phyloP scores from a whole-genome alignment of 2,329 filamentous ascomycete species.

The Bipolaris bicolor region DNA sequence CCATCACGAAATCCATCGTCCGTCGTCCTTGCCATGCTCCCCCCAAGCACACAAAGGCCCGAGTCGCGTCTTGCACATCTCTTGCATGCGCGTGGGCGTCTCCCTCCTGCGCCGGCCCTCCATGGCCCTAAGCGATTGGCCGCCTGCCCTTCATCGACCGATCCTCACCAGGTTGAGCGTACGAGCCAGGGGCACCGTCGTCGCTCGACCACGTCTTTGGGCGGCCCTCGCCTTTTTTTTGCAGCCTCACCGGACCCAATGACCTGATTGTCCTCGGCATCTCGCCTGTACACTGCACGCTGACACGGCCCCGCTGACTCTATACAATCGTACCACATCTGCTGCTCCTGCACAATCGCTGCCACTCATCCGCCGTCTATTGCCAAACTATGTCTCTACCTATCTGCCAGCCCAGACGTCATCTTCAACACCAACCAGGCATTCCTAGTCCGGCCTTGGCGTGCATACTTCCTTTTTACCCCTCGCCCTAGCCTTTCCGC shows the following conservation, averaged over 20 bases:
- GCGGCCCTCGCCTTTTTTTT: neutral
- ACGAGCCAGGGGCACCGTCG: slow-evolving; percentile 3
- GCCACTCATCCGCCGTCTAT: neutral
- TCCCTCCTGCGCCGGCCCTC: neutral
- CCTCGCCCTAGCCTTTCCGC: neutral
- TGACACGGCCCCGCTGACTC: neutral
- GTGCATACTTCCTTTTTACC: neutral
- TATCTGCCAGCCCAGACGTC: neutral
- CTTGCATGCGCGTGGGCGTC: neutral
- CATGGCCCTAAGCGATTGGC: slow-evolving; percentile 3
- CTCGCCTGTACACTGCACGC: neutral
- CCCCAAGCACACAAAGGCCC: neutral
- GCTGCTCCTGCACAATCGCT: neutral
- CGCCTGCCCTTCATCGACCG: slow-evolving; percentile 6
- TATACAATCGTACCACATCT: neutral
- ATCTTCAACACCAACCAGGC: neutral
- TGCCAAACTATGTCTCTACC: neutral
- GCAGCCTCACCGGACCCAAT: neutral
- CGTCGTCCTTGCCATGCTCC: neutral
- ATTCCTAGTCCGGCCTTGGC: neutral
- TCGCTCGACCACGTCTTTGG: neutral
- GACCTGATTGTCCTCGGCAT: neutral
- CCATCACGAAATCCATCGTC: too few relatives aligned
- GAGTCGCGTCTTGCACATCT: neutral
- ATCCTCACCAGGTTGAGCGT: slow-evolving; percentile 1